These are phyloP conservation scores for Russula ochroleuca DNA, from an alignment of 768 basidiomycete genomes.

Conservation along the genomic window DNA sequence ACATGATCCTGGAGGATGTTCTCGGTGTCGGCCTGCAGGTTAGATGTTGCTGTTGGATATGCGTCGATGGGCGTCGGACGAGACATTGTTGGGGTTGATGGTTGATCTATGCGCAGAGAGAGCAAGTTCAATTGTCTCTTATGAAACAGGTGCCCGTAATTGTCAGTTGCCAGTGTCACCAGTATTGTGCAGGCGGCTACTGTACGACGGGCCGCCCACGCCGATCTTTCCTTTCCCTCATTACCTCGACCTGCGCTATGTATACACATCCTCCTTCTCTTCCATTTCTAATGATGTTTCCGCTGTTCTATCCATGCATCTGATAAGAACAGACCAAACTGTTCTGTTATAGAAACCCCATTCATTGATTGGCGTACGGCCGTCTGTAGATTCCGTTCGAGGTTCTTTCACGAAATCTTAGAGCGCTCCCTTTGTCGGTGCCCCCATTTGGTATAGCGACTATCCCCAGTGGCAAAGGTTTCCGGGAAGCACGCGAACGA, in stretches of 20 bases:
- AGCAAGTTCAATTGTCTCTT: conserved; percentile 1
- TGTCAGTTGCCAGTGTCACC: too few relatives aligned
- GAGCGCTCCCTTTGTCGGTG: neutral
- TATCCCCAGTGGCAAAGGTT: neutral
- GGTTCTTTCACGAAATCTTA: neutral
- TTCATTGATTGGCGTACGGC: neutral
- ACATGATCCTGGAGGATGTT: conserved; percentile 53
- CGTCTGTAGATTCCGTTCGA: neutral
- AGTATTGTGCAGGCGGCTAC: too few relatives aligned
- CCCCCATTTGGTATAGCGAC: neutral
- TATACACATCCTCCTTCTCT: neutral
- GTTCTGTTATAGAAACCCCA: neutral
- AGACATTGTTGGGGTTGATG: conserved; percentile 12
- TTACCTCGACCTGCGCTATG: neutral
- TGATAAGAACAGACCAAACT: neutral
- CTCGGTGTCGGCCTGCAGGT: conserved; percentile 62
- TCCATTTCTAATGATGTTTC: neutral
- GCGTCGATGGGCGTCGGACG: conserved; percentile 50
- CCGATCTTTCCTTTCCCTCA: neutral
- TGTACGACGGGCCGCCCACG: too few relatives aligned
- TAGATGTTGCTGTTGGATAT: conserved; percentile 60
- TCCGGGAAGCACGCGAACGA: neutral
- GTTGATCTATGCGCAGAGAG: neutral
- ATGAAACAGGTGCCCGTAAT: neutral
- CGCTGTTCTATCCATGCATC: neutral